phyloP scores from a whole-genome alignment of 1,139 yeast genomes.

The Diutina rugosa region DNA sequence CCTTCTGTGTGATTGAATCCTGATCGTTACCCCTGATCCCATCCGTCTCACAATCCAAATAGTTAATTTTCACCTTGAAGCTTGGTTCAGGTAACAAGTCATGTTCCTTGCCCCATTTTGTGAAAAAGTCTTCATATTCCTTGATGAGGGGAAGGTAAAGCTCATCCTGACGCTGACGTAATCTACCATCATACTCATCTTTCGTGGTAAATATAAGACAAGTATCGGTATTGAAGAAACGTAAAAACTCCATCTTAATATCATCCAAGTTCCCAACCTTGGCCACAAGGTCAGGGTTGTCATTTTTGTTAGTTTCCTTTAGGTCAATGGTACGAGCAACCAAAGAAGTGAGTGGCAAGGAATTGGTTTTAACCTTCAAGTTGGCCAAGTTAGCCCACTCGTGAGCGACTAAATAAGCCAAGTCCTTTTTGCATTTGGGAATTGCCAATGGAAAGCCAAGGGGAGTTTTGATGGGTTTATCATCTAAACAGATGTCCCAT shows the following conservation, averaged over 20 bases:
- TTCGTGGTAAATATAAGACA: constrained; percentile 74
- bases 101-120: constrained; percentile 23
- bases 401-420: constrained; percentile 68
- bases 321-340: constrained; percentile 80
- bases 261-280: constrained; percentile 49
- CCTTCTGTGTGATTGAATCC: constrained; percentile 40
- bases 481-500: constrained; percentile 54
- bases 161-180: constrained; percentile 66
- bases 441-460: constrained; percentile 58
- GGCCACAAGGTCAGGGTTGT: constrained; percentile 33
- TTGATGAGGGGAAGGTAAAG: constrained; percentile 61
- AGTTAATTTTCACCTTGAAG: constrained; percentile 26
- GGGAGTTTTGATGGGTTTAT: constrained; percentile 74
- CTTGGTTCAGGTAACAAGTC: constrained; percentile 17
- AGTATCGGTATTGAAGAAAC: constrained; percentile 90
- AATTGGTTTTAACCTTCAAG: constrained; percentile 62
- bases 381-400: constrained; percentile 80
- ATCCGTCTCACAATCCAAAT: constrained; percentile 66
- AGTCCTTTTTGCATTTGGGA: constrained; percentile 43
- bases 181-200: constrained; percentile 70
- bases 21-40: constrained; percentile 79
- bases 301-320: constrained; percentile 16
- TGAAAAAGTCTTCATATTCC: constrained; percentile 51
- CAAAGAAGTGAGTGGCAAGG: constrained; percentile 78
- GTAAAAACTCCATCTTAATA: constrained; percentile 44